These are phyloP conservation scores for Apiotrichum veenhuisii DNA, from an alignment of 1,284 basidiomycete species.

Conservation along the genomic window DNA sequence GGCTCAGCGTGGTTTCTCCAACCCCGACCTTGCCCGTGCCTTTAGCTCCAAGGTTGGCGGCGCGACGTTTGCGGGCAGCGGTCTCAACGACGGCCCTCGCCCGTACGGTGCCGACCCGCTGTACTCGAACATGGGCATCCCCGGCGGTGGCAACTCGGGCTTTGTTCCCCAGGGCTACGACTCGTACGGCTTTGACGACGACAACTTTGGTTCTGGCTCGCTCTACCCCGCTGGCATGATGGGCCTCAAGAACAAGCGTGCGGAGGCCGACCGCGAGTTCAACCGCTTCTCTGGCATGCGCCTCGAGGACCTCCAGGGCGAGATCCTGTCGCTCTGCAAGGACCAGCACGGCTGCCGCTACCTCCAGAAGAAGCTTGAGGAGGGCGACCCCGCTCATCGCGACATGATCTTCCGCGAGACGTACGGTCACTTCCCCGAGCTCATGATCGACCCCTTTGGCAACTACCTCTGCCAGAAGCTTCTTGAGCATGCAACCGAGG, in stretches of 20 bases:
- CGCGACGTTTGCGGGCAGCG: constrained; percentile 53
- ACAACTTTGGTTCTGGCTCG: constrained; percentile 66
- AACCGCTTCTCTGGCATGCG: constrained; percentile 93
- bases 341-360: constrained; percentile 99
- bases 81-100: constrained; percentile 45
- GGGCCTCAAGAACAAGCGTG: constrained; percentile 87
- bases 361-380: constrained; percentile 98
- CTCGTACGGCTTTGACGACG: constrained; percentile 63
- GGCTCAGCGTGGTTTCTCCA: constrained; percentile 48
- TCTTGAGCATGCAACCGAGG: constrained; percentile 94
- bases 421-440: constrained; percentile 93
- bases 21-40: constrained; percentile 50
- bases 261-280: constrained; percentile 87
- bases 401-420: constrained; percentile 99
- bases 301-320: constrained; percentile 90
- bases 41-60: constrained; percentile 74
- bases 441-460: constrained; percentile 99
- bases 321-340: constrained; percentile 91
- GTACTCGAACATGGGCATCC: constrained; percentile 38
- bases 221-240: constrained; percentile 72
- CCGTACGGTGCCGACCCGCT: constrained; percentile 47
- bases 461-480: constrained; percentile 99
- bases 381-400: constrained; percentile 86
- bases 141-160: constrained; percentile 49
- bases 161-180: constrained; percentile 53